A percentile compares a stretch with the other conserved stretches of the same genome.
Evolutionary conservation across 2,329 filamentous ascomycete species (phyloP).

Genomic region (Ophiocordyceps sinensis): DNA sequence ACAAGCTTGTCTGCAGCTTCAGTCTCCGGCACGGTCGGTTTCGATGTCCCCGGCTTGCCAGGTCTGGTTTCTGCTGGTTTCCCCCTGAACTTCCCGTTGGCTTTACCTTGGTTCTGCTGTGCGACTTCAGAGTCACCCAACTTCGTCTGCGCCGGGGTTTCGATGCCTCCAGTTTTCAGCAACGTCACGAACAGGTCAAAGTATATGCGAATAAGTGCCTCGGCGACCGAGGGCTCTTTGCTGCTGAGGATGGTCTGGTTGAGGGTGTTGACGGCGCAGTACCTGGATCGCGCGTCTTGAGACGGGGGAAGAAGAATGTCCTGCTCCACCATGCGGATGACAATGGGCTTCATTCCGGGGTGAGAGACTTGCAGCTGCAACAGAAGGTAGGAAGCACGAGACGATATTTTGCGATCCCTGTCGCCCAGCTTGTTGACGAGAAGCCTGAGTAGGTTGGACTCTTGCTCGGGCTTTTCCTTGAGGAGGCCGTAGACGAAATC

Average conservation of each 20-base stretch:
- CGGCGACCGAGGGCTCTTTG: constrained; percentile 69
- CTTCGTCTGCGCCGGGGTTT: constrained; percentile 29
- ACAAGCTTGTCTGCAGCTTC: constrained; percentile 69
- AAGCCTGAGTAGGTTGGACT: constrained; percentile 80
- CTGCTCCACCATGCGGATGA: constrained; percentile 72
- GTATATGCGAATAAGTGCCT: constrained; percentile 75
- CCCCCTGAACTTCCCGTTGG: constrained; percentile 9
- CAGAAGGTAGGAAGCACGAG: constrained; percentile 82
- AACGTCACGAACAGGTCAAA: constrained; percentile 78
- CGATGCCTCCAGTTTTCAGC: constrained; percentile 44
- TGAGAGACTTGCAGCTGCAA: constrained; percentile 80
- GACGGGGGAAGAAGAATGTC: constrained; percentile 79
- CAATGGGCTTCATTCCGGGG: constrained; percentile 83
- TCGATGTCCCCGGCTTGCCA: constrained; percentile 8
- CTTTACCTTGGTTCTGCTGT: constrained; percentile 5
- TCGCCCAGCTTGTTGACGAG: constrained; percentile 96
- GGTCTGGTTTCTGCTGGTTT: constrained; percentile 7
- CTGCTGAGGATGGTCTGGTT: constrained; percentile 89
- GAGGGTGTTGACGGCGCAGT: constrained; percentile 90
- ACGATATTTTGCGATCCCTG: constrained; percentile 88
- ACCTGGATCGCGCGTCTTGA: constrained; percentile 78
- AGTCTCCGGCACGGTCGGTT: constrained; percentile 45
- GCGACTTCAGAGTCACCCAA: constrained; percentile 21
- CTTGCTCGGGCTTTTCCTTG: constrained; percentile 93
- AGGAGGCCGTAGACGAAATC: constrained; percentile 86